phyloP scores from a whole-genome alignment of 352 stramenopile species.

The Ochromonadaceae sp. region DNA sequence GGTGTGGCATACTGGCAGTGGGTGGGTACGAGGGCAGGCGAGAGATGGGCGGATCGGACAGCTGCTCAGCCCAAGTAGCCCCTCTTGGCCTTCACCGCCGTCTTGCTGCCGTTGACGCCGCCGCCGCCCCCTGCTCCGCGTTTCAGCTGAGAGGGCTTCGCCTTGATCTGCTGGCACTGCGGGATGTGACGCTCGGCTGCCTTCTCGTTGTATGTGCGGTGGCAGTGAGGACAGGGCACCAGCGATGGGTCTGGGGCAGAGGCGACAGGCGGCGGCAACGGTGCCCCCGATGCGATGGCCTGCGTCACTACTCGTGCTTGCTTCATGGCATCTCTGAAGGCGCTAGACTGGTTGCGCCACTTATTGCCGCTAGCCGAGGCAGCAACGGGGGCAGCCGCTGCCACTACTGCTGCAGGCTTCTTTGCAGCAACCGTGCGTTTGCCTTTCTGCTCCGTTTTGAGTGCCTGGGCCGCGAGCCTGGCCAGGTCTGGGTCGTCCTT shows the following conservation, averaged over 20 bases:
- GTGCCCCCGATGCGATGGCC: conserved; percentile 44
- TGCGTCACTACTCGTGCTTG: conserved; percentile 44
- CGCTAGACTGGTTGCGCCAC: conserved; percentile 65
- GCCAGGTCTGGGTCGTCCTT: neutral
- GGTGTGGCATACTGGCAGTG: no score
- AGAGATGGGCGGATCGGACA: no score
- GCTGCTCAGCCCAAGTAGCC: no score
- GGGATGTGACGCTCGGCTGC: conserved; percentile 74
- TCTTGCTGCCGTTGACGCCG: neutral
- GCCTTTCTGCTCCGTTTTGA: neutral
- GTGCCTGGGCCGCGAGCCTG: conserved; percentile 19
- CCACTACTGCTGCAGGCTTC: conserved; percentile 46
- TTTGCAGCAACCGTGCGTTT: conserved; percentile 18
- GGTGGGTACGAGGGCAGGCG: no score
- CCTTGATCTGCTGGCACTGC: conserved; percentile 59
- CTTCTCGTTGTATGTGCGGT: conserved; percentile 68
- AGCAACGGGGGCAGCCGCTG: conserved; percentile 43
- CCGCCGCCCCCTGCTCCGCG: conserved; percentile 21
- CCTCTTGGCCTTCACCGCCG: no score
- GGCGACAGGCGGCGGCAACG: conserved; percentile 40
- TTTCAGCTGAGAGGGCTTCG: conserved; percentile 27
- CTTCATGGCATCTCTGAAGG: conserved; percentile 67
- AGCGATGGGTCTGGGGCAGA: conserved; percentile 55
- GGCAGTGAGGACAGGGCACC: conserved; percentile 73
- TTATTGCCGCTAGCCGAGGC: conserved; percentile 40